These are phyloP conservation scores for Geum urbanum DNA, from an alignment of 306 rosid genomes.

Conservation along the genomic window DNA sequence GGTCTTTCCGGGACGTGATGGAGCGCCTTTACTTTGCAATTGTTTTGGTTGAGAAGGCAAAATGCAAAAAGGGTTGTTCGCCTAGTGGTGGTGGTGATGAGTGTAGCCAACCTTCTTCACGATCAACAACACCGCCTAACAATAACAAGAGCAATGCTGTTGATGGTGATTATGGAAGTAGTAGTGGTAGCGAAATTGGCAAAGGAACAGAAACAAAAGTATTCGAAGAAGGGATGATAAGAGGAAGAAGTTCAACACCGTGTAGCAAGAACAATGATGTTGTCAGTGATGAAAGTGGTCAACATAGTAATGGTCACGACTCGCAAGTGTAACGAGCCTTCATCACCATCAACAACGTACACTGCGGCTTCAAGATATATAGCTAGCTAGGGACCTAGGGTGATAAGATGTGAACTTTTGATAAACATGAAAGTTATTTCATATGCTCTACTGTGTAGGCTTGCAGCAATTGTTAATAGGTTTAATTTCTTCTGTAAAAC, in stretches of 20 bases:
- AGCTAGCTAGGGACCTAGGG: no score
- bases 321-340: no score
- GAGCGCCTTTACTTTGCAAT: not conserved
- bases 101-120: not conserved
- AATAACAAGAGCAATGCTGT: not conserved
- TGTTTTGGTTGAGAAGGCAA: not conserved
- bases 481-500: no score
- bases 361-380: no score
- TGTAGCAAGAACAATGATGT: not conserved
- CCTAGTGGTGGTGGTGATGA: not conserved
- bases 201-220: not conserved
- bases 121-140: not conserved
- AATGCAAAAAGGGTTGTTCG: not conserved
- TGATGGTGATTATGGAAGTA: not conserved
- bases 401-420: not conserved
- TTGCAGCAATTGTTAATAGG: not conserved
- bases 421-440: not conserved
- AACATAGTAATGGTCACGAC: not conserved
- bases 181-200: not conserved
- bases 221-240: no score
- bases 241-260: no score
- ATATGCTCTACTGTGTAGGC: not conserved
- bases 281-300: not conserved
- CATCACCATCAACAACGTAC: not conserved
- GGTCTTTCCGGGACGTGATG: not conserved